Percentiles rank a stretch among this genome's conserved stretches.
Conservation (phyloP, 2,329 filamentous ascomycete species). For the Monilinia laxa region DNA sequence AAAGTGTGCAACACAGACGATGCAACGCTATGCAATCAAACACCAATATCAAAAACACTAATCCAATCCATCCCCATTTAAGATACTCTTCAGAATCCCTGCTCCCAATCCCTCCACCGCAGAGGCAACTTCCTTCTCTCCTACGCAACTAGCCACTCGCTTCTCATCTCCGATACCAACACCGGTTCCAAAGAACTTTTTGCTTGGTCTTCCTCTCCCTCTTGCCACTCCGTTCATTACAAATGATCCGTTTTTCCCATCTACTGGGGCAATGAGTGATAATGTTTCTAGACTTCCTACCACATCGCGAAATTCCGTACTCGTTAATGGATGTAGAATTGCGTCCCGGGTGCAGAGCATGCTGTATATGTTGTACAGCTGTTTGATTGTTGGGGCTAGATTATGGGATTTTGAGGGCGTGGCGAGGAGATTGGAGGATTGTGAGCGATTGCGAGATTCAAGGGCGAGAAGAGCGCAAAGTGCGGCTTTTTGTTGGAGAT, state of each 20-base stretch:
- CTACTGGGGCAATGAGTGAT: slow-evolving; percentile 71
- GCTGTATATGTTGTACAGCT: slow-evolving; percentile 80
- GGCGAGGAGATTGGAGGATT: slow-evolving; percentile 45
- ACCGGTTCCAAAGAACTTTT: slow-evolving; percentile 49
- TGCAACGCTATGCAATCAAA: slow-evolving; percentile 9
- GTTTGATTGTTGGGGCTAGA: slow-evolving; percentile 76
- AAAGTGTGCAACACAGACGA: neutral
- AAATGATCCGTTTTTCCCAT: slow-evolving; percentile 68
- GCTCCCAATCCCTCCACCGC: slow-evolving; percentile 64
- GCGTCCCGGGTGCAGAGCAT: slow-evolving; percentile 81
- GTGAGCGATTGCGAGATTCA: slow-evolving; percentile 68
- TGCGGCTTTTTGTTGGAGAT: slow-evolving; percentile 94
- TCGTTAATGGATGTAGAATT: slow-evolving; percentile 84
- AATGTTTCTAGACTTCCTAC: slow-evolving; percentile 85
- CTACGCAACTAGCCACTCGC: slow-evolving; percentile 73
- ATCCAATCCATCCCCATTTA: slow-evolving; percentile 48
- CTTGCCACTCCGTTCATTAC: slow-evolving; percentile 58
- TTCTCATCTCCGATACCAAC: slow-evolving; percentile 67
- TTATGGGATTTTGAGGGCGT: slow-evolving; percentile 63
- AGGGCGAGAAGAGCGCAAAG: slow-evolving; percentile 84
- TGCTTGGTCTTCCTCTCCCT: slow-evolving; percentile 68
- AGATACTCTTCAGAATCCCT: slow-evolving; percentile 61
- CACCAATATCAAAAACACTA: slow-evolving; percentile 10
- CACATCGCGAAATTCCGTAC: slow-evolving; percentile 92
- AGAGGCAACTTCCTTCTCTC: slow-evolving; percentile 74